Percentiles rank a stretch among this genome's conserved stretches.
Conservation (phyloP, 2,329 filamentous ascomycete genomes). For the Purpureocillium takamizusanense region DNA sequence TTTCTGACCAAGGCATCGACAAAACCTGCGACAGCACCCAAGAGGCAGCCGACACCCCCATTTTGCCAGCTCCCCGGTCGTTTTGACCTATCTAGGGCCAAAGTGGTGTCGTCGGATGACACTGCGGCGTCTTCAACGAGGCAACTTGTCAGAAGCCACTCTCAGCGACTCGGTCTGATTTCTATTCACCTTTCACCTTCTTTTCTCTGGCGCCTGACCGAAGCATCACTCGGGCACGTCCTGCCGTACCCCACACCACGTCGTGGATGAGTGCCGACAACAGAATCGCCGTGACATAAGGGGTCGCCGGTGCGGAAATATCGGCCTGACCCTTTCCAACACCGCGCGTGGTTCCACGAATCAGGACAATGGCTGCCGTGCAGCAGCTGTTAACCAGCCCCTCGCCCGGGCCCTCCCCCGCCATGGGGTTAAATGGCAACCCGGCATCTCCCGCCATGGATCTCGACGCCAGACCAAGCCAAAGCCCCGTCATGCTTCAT, state of each 20-base stretch:
- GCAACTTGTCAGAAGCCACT: too few relatives aligned
- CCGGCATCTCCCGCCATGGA: constrained; percentile 16
- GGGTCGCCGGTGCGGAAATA: constrained; percentile 2
- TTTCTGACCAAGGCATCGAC: too few relatives aligned
- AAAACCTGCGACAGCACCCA: too few relatives aligned
- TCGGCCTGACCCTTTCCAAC: background rate
- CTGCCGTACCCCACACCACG: background rate
- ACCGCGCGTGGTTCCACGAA: background rate
- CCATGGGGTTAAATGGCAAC: constrained; percentile 14
- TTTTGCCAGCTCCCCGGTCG: too few relatives aligned
- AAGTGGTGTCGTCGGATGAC: too few relatives aligned
- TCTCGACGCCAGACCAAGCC: constrained; percentile 24
- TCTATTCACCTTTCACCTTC: too few relatives aligned
- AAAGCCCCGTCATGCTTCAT: constrained; percentile 23
- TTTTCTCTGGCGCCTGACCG: background rate
- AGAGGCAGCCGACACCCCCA: too few relatives aligned
- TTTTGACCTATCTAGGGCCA: too few relatives aligned
- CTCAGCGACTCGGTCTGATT: too few relatives aligned
- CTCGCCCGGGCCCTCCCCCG: constrained; percentile 17
- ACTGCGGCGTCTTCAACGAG: too few relatives aligned
- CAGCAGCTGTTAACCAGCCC: constrained; percentile 26
- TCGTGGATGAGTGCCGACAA: background rate
- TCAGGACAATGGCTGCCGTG: constrained; percentile 25
- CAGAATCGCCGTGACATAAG: background rate
- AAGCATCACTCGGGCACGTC: too few relatives aligned